Conservation (phyloP, 345 rosid genomes). For the Dovyalis caffra region DNA sequence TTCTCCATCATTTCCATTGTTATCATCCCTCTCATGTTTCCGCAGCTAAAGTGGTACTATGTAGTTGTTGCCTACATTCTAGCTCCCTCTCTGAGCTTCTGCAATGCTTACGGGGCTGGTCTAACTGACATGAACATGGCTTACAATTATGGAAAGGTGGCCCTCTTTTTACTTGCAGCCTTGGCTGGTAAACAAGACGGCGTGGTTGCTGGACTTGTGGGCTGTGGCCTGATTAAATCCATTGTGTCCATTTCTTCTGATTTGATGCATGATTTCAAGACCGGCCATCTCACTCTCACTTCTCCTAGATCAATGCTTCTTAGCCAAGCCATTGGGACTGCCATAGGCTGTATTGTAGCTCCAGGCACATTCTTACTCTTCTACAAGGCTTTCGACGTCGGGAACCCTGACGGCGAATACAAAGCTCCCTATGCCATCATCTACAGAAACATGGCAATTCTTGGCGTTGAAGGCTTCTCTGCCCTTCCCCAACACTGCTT, state of each 20-base stretch:
- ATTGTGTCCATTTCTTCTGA: constrained; percentile 83
- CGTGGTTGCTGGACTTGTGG: constrained; percentile 84
- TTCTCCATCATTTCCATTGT: constrained; percentile 74
- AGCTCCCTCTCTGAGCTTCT: constrained; percentile 87
- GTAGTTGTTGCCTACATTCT: constrained; percentile 80
- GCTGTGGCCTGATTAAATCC: constrained; percentile 86
- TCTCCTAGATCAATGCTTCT: constrained; percentile 89
- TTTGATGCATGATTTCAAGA: constrained; percentile 94
- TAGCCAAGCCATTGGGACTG: constrained; percentile 83
- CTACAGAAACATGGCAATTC: constrained; percentile 90
- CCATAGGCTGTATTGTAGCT: constrained; percentile 82
- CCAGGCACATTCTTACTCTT: constrained; percentile 82
- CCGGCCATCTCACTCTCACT: constrained; percentile 84
- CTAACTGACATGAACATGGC: constrained; percentile 98
- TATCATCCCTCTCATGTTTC: constrained; percentile 76
- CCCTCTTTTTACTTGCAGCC: constrained; percentile 81
- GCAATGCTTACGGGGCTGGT: constrained; percentile 97
- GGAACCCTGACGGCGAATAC: constrained; percentile 86
- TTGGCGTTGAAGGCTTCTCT: constrained; percentile 90
- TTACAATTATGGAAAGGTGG: constrained; percentile 88
- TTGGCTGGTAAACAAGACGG: constrained; percentile 60
- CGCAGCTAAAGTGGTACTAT: constrained; percentile 85
- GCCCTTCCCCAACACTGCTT: constrained; percentile 84
- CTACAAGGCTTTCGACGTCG: constrained; percentile 88
- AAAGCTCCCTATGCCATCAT: constrained; percentile 92